These are phyloP conservation scores for Monosporascus sp. DNA, from an alignment of 2,329 filamentous ascomycete genomes.

Conservation along the genomic window DNA sequence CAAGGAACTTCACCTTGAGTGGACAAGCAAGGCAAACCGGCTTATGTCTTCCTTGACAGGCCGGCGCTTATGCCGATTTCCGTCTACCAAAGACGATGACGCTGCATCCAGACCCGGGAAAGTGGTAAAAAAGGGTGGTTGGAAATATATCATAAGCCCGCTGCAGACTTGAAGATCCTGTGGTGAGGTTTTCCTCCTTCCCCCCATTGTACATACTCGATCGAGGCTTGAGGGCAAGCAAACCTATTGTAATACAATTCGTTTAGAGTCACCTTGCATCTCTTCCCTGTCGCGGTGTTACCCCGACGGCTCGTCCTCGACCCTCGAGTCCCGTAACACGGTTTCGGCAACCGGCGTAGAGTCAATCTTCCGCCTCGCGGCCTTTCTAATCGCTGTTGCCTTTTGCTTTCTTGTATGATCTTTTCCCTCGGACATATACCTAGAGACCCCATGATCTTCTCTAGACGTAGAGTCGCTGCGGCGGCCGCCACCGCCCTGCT, in stretches of 20 bases:
- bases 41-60: neutral
- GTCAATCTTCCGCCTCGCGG: neutral
- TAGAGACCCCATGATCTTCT: constrained; percentile 16
- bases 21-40: no score
- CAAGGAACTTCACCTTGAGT: neutral
- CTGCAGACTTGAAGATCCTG: no score
- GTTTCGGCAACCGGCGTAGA: neutral
- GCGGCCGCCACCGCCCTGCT: constrained; percentile 15
- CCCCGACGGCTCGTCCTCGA: neutral
- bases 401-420: constrained; percentile 3
- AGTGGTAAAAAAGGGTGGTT: neutral
- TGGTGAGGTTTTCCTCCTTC: neutral
- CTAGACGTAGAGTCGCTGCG: constrained; percentile 12
- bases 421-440: constrained; percentile 8
- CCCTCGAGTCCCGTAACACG: neutral
- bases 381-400: neutral
- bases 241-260: neutral
- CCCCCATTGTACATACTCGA: neutral
- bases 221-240: neutral
- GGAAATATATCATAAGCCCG: neutral
- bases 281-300: neutral
- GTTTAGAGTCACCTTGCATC: neutral
- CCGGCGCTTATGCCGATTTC: neutral
- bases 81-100: no score
- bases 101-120: neutral